Conservation (phyloP, 2,329 filamentous ascomycete genomes). For the Exophiala phaeomuriformis region DNA sequence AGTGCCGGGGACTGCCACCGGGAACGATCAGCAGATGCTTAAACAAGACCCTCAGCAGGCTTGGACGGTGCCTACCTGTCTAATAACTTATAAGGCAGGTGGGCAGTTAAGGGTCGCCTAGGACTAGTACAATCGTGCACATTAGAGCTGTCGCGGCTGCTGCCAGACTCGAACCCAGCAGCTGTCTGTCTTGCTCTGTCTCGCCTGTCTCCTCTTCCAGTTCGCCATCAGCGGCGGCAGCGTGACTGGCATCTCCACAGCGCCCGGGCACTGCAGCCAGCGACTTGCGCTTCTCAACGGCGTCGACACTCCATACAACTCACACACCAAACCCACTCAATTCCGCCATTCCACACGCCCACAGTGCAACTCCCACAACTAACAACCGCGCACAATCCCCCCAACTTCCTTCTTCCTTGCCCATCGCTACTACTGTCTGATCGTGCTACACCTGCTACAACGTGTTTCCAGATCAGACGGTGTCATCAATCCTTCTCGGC, state of each 20-base stretch:
- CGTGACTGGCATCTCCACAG: not conserved
- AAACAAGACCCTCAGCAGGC: too few relatives aligned
- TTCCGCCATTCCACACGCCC: not conserved
- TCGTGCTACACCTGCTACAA: not conserved
- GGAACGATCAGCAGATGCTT: slow-evolving; percentile 15
- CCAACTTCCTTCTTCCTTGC: not conserved
- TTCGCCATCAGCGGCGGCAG: too few relatives aligned
- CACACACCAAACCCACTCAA: not conserved
- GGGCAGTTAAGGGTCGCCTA: too few relatives aligned
- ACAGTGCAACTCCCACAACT: not conserved
- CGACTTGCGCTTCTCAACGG: too few relatives aligned
- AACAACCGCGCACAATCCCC: not conserved
- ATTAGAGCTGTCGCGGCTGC: too few relatives aligned
- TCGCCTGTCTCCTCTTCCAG: too few relatives aligned
- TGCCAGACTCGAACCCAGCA: too few relatives aligned
- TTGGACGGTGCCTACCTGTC: too few relatives aligned
- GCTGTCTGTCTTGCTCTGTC: too few relatives aligned
- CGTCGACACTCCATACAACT: not conserved
- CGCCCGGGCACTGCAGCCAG: not conserved
- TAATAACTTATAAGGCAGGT: too few relatives aligned
- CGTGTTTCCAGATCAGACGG: not conserved
- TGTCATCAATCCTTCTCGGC: not conserved
- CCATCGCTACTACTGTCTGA: not conserved
- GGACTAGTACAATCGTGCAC: too few relatives aligned
- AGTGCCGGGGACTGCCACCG: slow-evolving; percentile 5